Conservation (phyloP, 352 stramenopile genomes). For the Globisporangium splendens region DNA sequence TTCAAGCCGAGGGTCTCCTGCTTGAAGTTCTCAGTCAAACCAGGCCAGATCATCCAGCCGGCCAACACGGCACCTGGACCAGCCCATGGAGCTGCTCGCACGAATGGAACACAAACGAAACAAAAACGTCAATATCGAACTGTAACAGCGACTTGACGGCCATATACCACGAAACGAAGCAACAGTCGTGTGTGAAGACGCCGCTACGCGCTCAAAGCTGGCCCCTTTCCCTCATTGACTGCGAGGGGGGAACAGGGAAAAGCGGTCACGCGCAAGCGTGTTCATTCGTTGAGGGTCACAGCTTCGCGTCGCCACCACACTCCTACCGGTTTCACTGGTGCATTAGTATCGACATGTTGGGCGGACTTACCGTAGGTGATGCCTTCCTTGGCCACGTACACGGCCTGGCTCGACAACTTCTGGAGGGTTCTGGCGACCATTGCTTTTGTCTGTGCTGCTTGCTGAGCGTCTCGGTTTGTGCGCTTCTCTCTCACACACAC, state of each 20-base stretch:
- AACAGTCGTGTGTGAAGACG: too few species aligned
- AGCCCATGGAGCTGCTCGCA: slow-evolving; percentile 40
- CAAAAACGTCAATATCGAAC: not conserved
- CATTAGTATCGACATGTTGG: not conserved
- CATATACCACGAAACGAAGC: too few species aligned
- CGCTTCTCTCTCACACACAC: too few species aligned
- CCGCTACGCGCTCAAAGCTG: too few species aligned
- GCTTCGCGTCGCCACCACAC: too few species aligned
- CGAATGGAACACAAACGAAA: not conserved
- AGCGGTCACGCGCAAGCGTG: too few species aligned
- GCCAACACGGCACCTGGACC: slow-evolving; percentile 44
- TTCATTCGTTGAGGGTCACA: too few species aligned
- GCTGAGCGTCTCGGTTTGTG: slow-evolving; percentile 14
- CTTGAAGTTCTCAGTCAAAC: slow-evolving; percentile 69
- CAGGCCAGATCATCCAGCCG: slow-evolving; percentile 72
- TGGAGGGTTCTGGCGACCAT: slow-evolving; percentile 33
- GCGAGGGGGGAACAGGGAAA: too few species aligned
- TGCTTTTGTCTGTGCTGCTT: slow-evolving; percentile 2
- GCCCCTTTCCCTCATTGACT: too few species aligned
- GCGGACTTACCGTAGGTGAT: slow-evolving; percentile 43
- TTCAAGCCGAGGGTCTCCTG: slow-evolving; percentile 65
- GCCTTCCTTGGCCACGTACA: slow-evolving; percentile 52
- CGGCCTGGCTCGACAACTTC: slow-evolving; percentile 38
- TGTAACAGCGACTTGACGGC: too few species aligned
- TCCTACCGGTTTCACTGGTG: not conserved